These are phyloP conservation scores for Diaporthe vexans DNA, from an alignment of 2,329 filamentous ascomycete genomes.

Conservation along the genomic window DNA sequence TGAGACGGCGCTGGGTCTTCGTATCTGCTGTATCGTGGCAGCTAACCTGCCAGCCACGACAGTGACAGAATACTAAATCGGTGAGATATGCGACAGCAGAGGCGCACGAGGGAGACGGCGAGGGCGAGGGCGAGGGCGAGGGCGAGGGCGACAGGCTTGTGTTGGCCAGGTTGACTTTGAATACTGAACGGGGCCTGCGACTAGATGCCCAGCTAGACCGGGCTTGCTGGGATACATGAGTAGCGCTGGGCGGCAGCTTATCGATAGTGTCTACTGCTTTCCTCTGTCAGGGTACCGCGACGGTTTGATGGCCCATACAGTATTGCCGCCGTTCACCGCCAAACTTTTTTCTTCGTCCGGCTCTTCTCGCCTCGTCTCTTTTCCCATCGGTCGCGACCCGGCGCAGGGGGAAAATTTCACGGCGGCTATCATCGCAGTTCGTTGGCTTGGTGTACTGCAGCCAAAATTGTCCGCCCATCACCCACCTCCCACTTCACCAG, in stretches of 20 bases:
- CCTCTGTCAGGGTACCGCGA: neutral
- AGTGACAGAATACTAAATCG: neutral
- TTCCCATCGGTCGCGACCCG: neutral
- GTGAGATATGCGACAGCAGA: neutral
- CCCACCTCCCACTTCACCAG: neutral
- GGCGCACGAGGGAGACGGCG: neutral
- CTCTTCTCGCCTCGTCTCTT: too few species aligned
- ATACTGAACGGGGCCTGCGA: neutral
- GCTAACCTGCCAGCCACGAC: neutral
- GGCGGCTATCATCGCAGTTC: neutral
- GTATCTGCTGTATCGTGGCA: neutral
- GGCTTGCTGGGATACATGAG: neutral
- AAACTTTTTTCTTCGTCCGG: conserved; percentile 35
- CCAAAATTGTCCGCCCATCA: neutral
- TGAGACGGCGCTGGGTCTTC: neutral
- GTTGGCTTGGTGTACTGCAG: conserved; percentile 12
- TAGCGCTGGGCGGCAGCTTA: neutral
- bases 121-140: neutral
- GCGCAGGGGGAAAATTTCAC: conserved; percentile 34
- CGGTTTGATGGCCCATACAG: neutral
- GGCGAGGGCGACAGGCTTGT: neutral
- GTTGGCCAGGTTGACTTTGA: neutral
- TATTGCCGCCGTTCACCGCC: conserved; percentile 37
- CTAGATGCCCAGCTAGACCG: neutral
- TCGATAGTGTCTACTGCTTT: neutral